Evolutionary conservation across 2,329 filamentous ascomycete genomes (phyloP), one percentile per base, ranked within the genome.

Genomic region (Ceratocystis lukuohia): DNA sequence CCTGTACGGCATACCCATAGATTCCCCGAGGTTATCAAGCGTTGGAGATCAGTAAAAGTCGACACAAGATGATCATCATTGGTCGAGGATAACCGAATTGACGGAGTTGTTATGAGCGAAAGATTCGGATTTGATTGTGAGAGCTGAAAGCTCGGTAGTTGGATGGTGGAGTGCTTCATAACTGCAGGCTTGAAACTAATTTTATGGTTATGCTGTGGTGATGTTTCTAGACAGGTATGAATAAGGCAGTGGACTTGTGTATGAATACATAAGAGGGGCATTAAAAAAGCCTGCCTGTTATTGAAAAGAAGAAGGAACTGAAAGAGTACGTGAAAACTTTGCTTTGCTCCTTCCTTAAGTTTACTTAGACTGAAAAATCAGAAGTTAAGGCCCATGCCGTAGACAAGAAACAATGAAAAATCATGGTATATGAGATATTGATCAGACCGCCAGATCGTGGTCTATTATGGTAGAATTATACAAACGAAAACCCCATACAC

Each of bases 1-100:
- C 66, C 66, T 37, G 66, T 68, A 41, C 66, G 66, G 56, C 63
- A 68, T 5, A 68, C 64, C 66, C 66, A 68, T n/a, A 68, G 64
- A 10, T 28, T 22, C 53, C 66, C 66, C 8, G 61, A 48, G 25
- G 53, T 20, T n/a, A 66, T 50, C 8, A 61, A 30, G 17, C 63
- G 22, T 46, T 61, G 66, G 17, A 68, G 59, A 30, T 66, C 64
- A 44, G 22, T 41, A 45, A 65, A 64, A 45, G n/a, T 62, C 28
- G 48, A 28, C 59, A 67, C 50, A 5, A 57, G 46, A 10, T 59
- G 25, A 46, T 59, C 48, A 30, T 12, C 44, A 20, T 53, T 25
- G 6, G 48, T 20, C 12, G 46, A 62, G 15, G 65, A 63, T 25
- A 66, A 20, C 25, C 37, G 20, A 12, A 66, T 15, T 22, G 65